Evolutionary conservation across 2,329 filamentous ascomycete species (phyloP).

Genomic region (Fusarium mundagurra): DNA sequence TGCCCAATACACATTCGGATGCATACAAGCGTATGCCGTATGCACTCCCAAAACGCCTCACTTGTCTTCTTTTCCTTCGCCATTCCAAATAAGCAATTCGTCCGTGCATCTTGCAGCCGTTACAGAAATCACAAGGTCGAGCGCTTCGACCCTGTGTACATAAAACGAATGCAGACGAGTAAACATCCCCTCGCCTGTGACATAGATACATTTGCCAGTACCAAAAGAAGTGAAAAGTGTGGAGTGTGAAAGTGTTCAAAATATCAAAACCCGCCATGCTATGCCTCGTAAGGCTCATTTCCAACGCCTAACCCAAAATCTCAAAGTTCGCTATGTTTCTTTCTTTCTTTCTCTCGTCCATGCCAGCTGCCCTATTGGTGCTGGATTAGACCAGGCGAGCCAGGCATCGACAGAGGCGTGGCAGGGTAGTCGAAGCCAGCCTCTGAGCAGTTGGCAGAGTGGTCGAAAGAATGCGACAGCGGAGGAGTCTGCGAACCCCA

Average conservation of each 20-base stretch:
- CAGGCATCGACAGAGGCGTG: constrained; percentile 78
- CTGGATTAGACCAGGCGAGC: constrained; percentile 66
- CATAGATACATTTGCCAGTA: constrained; percentile 22
- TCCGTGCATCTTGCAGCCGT: constrained; percentile 41
- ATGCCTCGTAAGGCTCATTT: constrained; percentile 31
- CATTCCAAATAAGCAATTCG: constrained; percentile 38
- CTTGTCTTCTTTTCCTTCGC: constrained; percentile 37
- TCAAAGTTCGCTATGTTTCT: constrained; percentile 26
- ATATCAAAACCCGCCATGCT: constrained; percentile 41
- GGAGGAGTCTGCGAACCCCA: constrained; percentile 74
- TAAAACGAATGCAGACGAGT: constrained; percentile 33
- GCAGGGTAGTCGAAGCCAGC: constrained; percentile 72
- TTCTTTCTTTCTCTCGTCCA: not conserved
- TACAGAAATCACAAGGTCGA: constrained; percentile 38
- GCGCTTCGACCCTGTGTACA: constrained; percentile 39
- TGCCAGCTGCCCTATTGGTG: constrained; percentile 24
- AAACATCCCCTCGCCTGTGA: constrained; percentile 9
- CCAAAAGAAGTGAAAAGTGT: constrained; percentile 30
- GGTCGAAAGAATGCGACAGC: constrained; percentile 77
- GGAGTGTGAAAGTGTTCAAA: constrained; percentile 35
- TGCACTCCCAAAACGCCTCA: constrained; percentile 40
- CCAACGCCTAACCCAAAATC: constrained; percentile 38
- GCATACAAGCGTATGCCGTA: constrained; percentile 25
- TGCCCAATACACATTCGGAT: constrained; percentile 13
- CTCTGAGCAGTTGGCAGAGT: constrained; percentile 71